Conservation (phyloP, 768 basidiomycete genomes). For the Lactarius hatsudake region DNA sequence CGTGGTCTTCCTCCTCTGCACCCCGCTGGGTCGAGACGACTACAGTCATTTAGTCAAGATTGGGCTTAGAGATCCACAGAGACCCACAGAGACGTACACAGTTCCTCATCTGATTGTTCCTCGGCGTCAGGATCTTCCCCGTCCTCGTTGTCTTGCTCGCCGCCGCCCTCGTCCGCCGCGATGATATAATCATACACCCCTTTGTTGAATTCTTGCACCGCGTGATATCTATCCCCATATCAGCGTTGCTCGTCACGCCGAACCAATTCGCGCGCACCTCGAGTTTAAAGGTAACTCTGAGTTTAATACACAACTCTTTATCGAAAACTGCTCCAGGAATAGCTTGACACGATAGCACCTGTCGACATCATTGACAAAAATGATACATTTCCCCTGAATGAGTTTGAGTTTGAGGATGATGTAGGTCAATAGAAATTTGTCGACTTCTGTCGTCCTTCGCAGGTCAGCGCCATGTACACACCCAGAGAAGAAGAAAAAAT, state of each 20-base stretch:
- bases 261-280: conserved; percentile 44
- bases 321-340: conserved; percentile 97
- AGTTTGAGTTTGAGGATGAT: conserved; percentile 96
- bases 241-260: conserved; percentile 1
- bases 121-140: conserved; percentile 44
- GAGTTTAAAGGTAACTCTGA: conserved; percentile 95
- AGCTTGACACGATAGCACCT: conserved; percentile 93
- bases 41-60: conserved; percentile 30
- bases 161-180: conserved; percentile 87
- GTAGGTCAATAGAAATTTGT: conserved; percentile 96
- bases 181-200: conserved; percentile 99
- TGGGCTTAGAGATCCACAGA: conserved; percentile 1
- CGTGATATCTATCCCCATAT: conserved; percentile 67
- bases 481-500: not conserved
- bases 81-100: conserved; percentile 36
- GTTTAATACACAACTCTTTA: conserved; percentile 94
- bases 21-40: conserved; percentile 56
- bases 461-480: not conserved
- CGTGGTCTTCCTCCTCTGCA: not conserved
- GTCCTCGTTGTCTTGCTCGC: conserved; percentile 49
- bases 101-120: conserved; percentile 39
- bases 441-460: conserved; percentile 60
- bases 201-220: conserved; percentile 97
- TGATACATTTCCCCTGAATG: conserved; percentile 91
- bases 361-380: conserved; percentile 96